Conservation (phyloP, 148 eudicot genomes). For the Nyssa sinensis region DNA sequence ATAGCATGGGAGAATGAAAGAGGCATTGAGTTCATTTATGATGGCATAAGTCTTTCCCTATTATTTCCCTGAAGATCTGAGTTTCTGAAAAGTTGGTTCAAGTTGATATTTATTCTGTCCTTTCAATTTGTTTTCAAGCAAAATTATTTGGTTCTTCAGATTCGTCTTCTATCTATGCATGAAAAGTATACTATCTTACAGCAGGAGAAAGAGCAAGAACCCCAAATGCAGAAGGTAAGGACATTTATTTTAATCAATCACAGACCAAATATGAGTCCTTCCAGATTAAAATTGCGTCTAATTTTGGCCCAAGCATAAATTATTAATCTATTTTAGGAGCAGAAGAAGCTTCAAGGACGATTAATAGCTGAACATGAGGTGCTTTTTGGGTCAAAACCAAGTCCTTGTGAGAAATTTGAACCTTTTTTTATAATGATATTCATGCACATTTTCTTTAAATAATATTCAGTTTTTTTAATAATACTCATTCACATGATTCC, state of each 20-base stretch:
- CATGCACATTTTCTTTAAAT: too few species aligned
- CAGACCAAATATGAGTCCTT: background rate
- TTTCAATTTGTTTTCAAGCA: background rate
- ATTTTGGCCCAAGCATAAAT: background rate
- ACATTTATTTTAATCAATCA: conserved; percentile 1
- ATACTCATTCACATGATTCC: too few species aligned
- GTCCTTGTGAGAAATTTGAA: too few species aligned
- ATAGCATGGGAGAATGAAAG: conserved; percentile 85
- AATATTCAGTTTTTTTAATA: too few species aligned
- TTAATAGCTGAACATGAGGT: conserved; percentile 81
- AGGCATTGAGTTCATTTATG: conserved; percentile 67
- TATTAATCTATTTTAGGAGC: conserved; percentile 58
- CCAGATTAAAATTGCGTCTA: background rate
- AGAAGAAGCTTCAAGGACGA: conserved; percentile 91
- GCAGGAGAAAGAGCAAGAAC: conserved; percentile 80
- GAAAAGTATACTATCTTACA: conserved; percentile 59
- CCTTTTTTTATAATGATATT: too few species aligned
- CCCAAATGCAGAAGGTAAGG: conserved; percentile 76
- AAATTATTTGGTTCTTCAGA: conserved; percentile 33
- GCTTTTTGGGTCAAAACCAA: conserved; percentile 83
- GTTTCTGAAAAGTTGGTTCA: background rate
- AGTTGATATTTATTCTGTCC: background rate
- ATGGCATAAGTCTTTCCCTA: conserved; percentile 66
- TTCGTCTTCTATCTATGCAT: conserved; percentile 72
- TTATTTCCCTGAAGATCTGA: background rate